Percentiles rank a stretch among this genome's conserved stretches.
Evolutionary conservation across 176 grass and related monocot genomes (phyloP).

Genomic region (Saccharum spontaneum): DNA sequence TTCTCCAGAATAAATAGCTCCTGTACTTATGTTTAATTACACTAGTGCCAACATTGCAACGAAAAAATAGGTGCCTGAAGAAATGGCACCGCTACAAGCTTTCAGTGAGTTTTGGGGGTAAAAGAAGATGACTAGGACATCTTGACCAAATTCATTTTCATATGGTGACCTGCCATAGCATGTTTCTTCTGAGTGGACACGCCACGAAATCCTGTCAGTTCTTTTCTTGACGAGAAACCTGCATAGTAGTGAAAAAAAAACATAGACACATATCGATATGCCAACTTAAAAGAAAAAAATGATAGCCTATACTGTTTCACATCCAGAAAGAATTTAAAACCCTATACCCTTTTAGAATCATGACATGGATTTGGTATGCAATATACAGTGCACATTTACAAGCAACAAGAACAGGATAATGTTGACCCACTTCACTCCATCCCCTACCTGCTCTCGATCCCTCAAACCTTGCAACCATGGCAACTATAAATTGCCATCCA

Average conservation of each 20-base stretch:
- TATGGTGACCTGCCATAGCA: not conserved
- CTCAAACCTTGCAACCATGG: constrained; percentile 23
- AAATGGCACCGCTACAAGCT: not conserved
- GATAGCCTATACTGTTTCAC: not conserved
- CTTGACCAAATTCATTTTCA: not conserved
- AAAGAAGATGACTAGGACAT: not conserved
- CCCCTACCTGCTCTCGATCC: constrained; percentile 23
- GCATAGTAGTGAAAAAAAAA: not conserved
- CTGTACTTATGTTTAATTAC: not conserved
- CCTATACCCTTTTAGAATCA: not conserved
- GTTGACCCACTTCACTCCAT: not conserved
- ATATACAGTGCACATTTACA: constrained; percentile 2
- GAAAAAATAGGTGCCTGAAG: not conserved
- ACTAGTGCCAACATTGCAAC: not conserved
- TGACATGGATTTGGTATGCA: constrained; percentile 7
- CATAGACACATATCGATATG: not conserved
- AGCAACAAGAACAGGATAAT: not conserved
- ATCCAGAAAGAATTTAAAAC: not conserved
- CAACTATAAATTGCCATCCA: constrained; percentile 44
- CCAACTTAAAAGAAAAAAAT: not conserved
- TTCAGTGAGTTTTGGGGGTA: not conserved
- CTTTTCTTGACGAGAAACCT: not conserved
- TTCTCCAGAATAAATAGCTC: constrained; percentile 14
- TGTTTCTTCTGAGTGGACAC: not conserved
- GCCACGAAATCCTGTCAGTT: not conserved